These are phyloP conservation scores for Arabidopsis hybrid DNA, from an alignment of 441 rosid genomes.

Conservation along the genomic window DNA sequence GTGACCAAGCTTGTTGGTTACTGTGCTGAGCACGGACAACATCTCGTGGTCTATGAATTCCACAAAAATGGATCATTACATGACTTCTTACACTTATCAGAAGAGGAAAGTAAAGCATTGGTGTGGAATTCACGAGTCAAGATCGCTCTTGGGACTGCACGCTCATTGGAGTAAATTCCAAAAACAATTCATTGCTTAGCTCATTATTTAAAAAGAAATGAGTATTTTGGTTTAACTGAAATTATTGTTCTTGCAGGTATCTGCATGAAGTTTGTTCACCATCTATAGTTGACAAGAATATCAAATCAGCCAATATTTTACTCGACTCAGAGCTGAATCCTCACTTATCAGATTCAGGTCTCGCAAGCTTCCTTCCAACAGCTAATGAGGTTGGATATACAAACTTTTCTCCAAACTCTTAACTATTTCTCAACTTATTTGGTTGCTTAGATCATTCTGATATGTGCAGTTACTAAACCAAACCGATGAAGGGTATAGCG, in stretches of 20 bases:
- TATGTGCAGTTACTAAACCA: slow-evolving; percentile 69
- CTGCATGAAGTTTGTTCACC: slow-evolving; percentile 97
- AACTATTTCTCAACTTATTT: neutral
- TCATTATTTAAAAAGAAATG: neutral
- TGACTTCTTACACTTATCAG: slow-evolving; percentile 81
- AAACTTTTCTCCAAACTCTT: neutral
- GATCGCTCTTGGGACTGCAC: slow-evolving; percentile 97
- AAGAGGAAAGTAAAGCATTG: slow-evolving; percentile 82
- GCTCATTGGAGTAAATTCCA: slow-evolving; percentile 80
- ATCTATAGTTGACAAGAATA: slow-evolving; percentile 89
- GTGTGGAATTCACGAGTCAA: slow-evolving; percentile 95
- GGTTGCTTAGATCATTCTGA: slow-evolving; percentile 15
- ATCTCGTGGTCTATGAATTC: slow-evolving; percentile 85
- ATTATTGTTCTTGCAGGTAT: slow-evolving; percentile 63
- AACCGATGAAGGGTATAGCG: slow-evolving; percentile 72
- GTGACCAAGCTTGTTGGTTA: slow-evolving; percentile 91
- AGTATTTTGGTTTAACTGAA: neutral
- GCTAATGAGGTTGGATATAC: slow-evolving; percentile 73
- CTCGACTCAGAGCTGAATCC: slow-evolving; percentile 92
- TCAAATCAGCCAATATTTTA: slow-evolving; percentile 89
- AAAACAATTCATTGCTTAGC: neutral
- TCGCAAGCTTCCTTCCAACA: slow-evolving; percentile 78
- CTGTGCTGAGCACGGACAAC: slow-evolving; percentile 97
- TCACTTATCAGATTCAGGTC: slow-evolving; percentile 91
- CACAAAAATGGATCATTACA: slow-evolving; percentile 87